Conservation (phyloP, 1,139 yeast genomes). For the Blastobotrys aristatus region DNA sequence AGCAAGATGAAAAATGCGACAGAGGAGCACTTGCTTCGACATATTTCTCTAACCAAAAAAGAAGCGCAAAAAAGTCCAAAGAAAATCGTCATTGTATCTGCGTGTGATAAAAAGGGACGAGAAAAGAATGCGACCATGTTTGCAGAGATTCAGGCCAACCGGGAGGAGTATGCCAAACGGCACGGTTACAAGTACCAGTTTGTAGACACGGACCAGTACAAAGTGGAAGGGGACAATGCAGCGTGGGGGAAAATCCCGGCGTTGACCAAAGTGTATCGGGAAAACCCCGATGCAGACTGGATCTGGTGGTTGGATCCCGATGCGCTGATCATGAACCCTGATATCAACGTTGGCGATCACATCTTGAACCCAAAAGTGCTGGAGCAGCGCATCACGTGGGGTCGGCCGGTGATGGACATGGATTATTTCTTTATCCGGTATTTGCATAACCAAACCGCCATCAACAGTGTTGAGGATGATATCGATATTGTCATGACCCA, state of each 20-base stretch:
- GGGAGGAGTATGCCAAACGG: conserved; percentile 31
- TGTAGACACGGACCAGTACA: conserved; percentile 25
- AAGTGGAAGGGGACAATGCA: conserved; percentile 19
- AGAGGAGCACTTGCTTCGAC: conserved; percentile 4
- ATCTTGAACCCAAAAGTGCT: conserved; percentile 31
- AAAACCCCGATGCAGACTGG: conserved; percentile 34
- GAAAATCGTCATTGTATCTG: conserved; percentile 30
- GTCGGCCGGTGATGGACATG: conserved; percentile 21
- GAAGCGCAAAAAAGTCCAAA: conserved; percentile 11
- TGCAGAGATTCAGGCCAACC: conserved; percentile 27
- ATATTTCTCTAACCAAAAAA: neutral
- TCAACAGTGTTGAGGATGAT: conserved; percentile 18
- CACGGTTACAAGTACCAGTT: conserved; percentile 33
- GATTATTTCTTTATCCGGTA: conserved; percentile 21
- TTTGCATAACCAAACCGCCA: conserved; percentile 18
- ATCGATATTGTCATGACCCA: conserved; percentile 28
- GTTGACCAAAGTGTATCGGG: conserved; percentile 28
- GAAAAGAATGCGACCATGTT: conserved; percentile 23
- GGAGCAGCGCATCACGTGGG: conserved; percentile 24
- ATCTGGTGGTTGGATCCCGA: conserved; percentile 36
- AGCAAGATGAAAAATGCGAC: neutral
- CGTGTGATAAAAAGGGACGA: conserved; percentile 24
- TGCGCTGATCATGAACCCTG: conserved; percentile 31
- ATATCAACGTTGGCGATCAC: conserved; percentile 30
- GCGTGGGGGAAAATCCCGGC: conserved; percentile 34